These are phyloP conservation scores for Sporormia fimetaria DNA, from an alignment of 495 filamentous ascomycete genomes.

Conservation along the genomic window DNA sequence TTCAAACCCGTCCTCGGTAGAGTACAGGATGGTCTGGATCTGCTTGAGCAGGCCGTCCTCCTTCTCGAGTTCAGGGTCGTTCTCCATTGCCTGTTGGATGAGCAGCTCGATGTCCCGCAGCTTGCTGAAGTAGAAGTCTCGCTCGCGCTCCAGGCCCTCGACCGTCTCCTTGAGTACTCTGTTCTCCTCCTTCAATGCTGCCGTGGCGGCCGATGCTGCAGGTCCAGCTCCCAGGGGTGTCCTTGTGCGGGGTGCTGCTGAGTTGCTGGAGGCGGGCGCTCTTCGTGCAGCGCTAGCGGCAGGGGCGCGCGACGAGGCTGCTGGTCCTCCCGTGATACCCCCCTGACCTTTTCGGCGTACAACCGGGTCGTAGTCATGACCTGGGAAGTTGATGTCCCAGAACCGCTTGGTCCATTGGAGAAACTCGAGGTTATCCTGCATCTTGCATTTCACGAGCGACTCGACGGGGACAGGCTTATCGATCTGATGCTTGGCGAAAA, in stretches of 20 bases:
- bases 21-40: constrained; percentile 94
- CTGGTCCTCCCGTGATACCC: constrained; percentile 42
- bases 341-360: constrained; percentile 69
- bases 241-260: constrained; percentile 28
- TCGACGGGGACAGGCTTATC: constrained; percentile 83
- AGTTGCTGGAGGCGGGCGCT: constrained; percentile 57
- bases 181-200: constrained; percentile 71
- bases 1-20: constrained; percentile 86
- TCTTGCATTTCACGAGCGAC: constrained; percentile 88
- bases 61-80: constrained; percentile 81
- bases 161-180: constrained; percentile 47
- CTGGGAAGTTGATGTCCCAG: constrained; percentile 97
- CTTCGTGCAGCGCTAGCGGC: constrained; percentile 46
- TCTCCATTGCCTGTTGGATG: constrained; percentile 82
- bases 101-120: constrained; percentile 90
- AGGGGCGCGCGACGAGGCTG: constrained; percentile 35
- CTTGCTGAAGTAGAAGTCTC: constrained; percentile 99
- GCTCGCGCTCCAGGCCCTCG: constrained; percentile 46
- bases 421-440: constrained; percentile 99
- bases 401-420: constrained; percentile 91
- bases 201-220: constrained; percentile 40
- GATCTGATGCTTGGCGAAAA: constrained; percentile 73
- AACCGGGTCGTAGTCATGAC: constrained; percentile 89
- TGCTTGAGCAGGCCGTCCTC: constrained; percentile 83
- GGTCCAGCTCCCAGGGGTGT: constrained; percentile 34